These are phyloP conservation scores for Arthrinium phaeospermum DNA, from an alignment of 2,329 filamentous ascomycete species.

Conservation along the genomic window DNA sequence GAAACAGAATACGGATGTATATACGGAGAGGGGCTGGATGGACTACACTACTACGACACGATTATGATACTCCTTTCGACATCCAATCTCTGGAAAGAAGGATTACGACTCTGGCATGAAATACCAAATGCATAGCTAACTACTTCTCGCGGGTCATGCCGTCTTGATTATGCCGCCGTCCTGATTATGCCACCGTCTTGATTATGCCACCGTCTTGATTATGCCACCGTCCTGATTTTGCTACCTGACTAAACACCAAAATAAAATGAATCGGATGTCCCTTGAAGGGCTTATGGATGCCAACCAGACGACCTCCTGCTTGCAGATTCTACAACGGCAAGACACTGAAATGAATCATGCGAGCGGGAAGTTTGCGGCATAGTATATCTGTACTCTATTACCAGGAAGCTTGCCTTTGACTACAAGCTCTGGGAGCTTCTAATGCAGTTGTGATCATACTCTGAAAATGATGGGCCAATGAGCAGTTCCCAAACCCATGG, in stretches of 20 bases:
- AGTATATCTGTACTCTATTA: not conserved
- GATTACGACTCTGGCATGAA: slow-evolving; percentile 11
- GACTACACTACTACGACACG: slow-evolving; percentile 19
- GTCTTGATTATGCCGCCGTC: too few relatives aligned
- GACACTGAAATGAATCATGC: too few relatives aligned
- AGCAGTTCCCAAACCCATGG: not conserved
- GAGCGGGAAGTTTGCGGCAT: too few relatives aligned
- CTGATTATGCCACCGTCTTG: too few relatives aligned
- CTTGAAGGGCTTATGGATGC: too few relatives aligned
- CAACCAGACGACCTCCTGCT: too few relatives aligned
- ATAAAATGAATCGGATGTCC: too few relatives aligned
- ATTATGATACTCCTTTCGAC: slow-evolving; percentile 20
- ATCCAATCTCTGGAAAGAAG: not conserved
- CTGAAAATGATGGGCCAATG: not conserved
- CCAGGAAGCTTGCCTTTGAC: not conserved
- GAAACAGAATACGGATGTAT: not conserved
- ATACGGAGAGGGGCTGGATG: not conserved
- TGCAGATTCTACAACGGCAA: too few relatives aligned
- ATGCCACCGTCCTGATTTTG: too few relatives aligned
- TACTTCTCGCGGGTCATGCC: too few relatives aligned
- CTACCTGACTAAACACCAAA: too few relatives aligned
- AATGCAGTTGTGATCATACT: not conserved
- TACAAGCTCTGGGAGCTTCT: not conserved
- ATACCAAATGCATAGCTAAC: not conserved
- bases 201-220: too few relatives aligned